Base-by-base conservation (phyloP, 257 asterid species). In the Plantago major region DNA sequence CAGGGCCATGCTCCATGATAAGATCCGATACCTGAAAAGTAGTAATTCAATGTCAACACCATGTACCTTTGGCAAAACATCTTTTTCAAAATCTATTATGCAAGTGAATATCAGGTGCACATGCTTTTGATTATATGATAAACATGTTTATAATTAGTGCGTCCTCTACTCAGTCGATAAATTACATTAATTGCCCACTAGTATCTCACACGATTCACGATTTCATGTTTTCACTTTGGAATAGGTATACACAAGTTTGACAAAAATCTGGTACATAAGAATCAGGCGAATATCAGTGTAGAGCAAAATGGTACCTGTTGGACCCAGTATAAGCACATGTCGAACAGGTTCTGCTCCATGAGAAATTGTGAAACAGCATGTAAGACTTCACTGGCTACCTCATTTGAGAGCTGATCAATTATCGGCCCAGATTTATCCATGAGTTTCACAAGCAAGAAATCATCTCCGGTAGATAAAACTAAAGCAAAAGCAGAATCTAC, bases 391-490 rank as follows among this genome's bases (percentile, higher is more conserved):
- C 75, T 68, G 18, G 87, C 89, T 16, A 85, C 90, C 71, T 90
- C 97, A 71, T 69, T 77, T 1, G 97, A 89, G 40, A 93, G 89
- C 64, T 87, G 97, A 54, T 93, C 93, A 6, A 90, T 63, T 55
- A 85, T 90, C 2, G 99, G 97, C 40, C 99, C 99, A 5, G 99
- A 79, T 66, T 78, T 82, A 61, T 90, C 99, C 99, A 93, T 93
- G 68, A 93, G 88, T 81, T 93, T 90, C 47, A 81, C 87, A 15
- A 93, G 97, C 81, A 90, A 81, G 58, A 75, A 67, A 68, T 93
- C 97, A 48, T 93, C 97, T 16, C 96, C 92, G 33, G 86, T 84
- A 10, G 95, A 76, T 79, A 93, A 64, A 65, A 87, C 94, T 46
- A 87, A 95, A 71, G 94, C 87, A 80, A 83, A 93, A 70, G 96